A percentile compares a stretch with the other conserved stretches of the same genome.
Conservation (phyloP, 768 basidiomycete species). For the Termitomyces titanicus region DNA sequence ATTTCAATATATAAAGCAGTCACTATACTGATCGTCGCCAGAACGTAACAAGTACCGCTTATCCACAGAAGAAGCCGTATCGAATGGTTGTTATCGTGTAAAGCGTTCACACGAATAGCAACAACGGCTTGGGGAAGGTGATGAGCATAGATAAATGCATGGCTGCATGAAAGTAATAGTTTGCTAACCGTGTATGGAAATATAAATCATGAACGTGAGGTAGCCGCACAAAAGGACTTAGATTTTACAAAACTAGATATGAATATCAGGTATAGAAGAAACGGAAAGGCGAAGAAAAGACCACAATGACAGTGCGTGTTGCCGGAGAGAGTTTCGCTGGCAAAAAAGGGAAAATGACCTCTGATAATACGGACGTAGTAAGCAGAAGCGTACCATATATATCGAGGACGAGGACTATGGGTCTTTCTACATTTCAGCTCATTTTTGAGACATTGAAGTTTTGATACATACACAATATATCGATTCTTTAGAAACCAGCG, state of each 20-base stretch:
- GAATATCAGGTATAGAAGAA: not conserved
- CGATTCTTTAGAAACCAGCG: conserved; percentile 5
- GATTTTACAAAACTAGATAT: conserved; percentile 12
- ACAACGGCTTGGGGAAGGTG: conserved; percentile 5
- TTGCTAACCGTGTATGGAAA: conserved; percentile 4
- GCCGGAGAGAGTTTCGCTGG: conserved; percentile 1
- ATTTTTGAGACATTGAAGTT: not conserved
- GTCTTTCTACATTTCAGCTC: not conserved
- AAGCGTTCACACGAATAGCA: conserved; percentile 10
- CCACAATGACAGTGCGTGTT: not conserved
- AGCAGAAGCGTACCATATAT: conserved; percentile 4
- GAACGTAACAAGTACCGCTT: conserved; percentile 5
- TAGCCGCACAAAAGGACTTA: conserved; percentile 8
- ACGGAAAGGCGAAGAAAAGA: not conserved
- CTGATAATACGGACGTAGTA: not conserved
- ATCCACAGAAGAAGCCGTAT: conserved; percentile 6
- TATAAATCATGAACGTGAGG: conserved; percentile 8
- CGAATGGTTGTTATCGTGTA: not conserved
- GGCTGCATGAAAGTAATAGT: not conserved
- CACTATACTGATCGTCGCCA: conserved; percentile 1
- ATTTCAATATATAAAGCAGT: not conserved
- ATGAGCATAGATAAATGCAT: too few relatives aligned
- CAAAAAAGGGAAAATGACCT: not conserved
- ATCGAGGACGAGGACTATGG: conserved; percentile 1
- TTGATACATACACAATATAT: conserved; percentile 6